Conservation (phyloP, 148 eudicot species). For the Rhododendron williamsianum region DNA sequence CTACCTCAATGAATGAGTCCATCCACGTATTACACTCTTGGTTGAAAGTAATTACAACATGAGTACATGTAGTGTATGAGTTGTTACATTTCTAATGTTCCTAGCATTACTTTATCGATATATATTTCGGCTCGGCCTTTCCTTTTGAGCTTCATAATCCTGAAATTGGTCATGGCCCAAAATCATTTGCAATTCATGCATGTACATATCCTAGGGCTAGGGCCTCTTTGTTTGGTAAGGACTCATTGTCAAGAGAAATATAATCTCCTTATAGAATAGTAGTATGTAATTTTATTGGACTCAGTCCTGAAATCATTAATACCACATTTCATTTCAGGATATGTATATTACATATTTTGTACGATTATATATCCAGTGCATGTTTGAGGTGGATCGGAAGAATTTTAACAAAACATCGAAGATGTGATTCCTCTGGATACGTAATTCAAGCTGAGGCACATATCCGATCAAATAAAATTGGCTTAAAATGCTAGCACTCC, state of each 20-base stretch:
- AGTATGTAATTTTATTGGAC: too few species aligned
- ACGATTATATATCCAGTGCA: too few species aligned
- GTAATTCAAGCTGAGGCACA: too few species aligned
- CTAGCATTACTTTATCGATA: not conserved
- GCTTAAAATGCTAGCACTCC: too few species aligned
- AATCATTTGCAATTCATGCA: not conserved
- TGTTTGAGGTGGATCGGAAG: too few species aligned
- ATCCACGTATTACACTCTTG: not conserved
- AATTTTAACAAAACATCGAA: too few species aligned
- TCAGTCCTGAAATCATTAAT: too few species aligned
- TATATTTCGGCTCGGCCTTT: too few species aligned
- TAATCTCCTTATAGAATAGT: not conserved
- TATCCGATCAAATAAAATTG: too few species aligned
- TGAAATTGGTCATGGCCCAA: not conserved
- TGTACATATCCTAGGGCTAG: not conserved
- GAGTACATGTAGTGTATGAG: not conserved
- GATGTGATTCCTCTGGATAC: too few species aligned
- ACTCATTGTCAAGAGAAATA: not conserved
- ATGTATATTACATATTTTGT: too few species aligned
- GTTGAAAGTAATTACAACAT: not conserved
- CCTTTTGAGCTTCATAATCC: not conserved
- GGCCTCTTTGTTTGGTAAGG: not conserved
- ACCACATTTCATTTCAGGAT: too few species aligned
- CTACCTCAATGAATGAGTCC: not conserved
- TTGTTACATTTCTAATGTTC: not conserved